These are phyloP conservation scores for Neurospora hispaniola DNA, from an alignment of 495 filamentous ascomycete species.

Conservation along the genomic window DNA sequence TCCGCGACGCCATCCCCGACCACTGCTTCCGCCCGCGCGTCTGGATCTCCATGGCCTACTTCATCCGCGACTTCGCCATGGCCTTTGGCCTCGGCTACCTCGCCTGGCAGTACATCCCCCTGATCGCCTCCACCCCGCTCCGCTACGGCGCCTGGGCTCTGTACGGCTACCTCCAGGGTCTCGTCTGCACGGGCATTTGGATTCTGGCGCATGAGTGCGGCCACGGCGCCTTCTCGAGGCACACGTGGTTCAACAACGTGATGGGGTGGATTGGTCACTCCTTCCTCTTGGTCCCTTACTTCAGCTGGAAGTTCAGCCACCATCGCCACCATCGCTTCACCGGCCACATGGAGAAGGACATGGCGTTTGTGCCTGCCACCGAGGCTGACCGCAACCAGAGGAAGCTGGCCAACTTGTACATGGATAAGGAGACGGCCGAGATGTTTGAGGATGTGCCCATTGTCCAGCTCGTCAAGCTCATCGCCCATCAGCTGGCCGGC, in stretches of 20 bases:
- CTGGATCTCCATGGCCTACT: slow-evolving; percentile 49
- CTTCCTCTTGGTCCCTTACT: slow-evolving; percentile 72
- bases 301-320: slow-evolving; percentile 90
- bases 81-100: slow-evolving; percentile 51
- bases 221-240: slow-evolving; percentile 76
- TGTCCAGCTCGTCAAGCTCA: slow-evolving; percentile 56
- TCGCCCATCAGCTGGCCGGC: slow-evolving; percentile 78
- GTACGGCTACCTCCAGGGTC: slow-evolving; percentile 66
- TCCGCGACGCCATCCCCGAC: slow-evolving; percentile 67
- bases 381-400: slow-evolving; percentile 58
- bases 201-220: slow-evolving; percentile 82
- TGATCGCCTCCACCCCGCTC: slow-evolving; percentile 44
- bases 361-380: slow-evolving; percentile 90
- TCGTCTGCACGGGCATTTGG: slow-evolving; percentile 74
- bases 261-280: slow-evolving; percentile 79
- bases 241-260: slow-evolving; percentile 69
- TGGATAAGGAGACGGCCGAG: slow-evolving; percentile 49
- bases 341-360: slow-evolving; percentile 90
- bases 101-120: slow-evolving; percentile 51
- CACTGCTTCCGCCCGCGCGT: slow-evolving; percentile 71
- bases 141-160: slow-evolving; percentile 48
- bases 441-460: slow-evolving; percentile 89
- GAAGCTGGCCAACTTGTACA: slow-evolving; percentile 41
- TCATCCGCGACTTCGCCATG: slow-evolving; percentile 56
- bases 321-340: slow-evolving; percentile 94